Evolutionary conservation across 2,329 filamentous ascomycete genomes (phyloP), one percentile per base, ranked within the genome.

Genomic region (Ophiosphaerella korrae): DNA sequence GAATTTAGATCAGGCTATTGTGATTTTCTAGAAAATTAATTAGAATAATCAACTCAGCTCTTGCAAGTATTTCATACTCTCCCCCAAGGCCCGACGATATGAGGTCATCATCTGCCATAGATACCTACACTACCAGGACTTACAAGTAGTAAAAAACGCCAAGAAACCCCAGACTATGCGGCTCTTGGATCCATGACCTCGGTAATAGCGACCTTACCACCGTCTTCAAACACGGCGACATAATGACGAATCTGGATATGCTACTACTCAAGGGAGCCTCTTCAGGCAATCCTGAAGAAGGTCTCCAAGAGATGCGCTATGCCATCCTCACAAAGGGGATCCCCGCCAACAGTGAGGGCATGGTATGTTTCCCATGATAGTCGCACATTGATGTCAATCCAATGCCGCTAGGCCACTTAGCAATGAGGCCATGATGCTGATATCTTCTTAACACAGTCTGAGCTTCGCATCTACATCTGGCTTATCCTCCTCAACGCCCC

Each of bases 401-500:
- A 50, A 39, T 21, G 16, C n/a, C 42, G 31, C 26, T 38, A 21
- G 32, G 21, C 16, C 13, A 13, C 12, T 11, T 32, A 11, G 12
- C 29, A 18, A 33, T 29, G 26, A 11, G 6, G 26, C 6, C 26
- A 7, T 14, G 16, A 13, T 14, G 23, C 9, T 9, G 7, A 55
- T 53, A 23, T 58, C 49, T 33, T 34, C 38, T 26, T 18, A 53
- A 13, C 39, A 24, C 65, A 96, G 93, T 99, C 94, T 16, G 88
- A 92, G 39, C 80, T 94, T 56, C 88, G 94, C 66, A 95, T 97
- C 71, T 97, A 99, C 74, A 85, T 96, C 59, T 99, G 94, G 94
- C 84, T 97, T 35, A 90, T 96, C 62, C 84, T 99, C 11, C 88
- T 99, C 63, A 90, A 96, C 69, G 88, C 92, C 29, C 87, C 91